Base-by-base conservation (phyloP, 805 yeast genomes). In the Isabelozyma pseudorhagii region DNA sequence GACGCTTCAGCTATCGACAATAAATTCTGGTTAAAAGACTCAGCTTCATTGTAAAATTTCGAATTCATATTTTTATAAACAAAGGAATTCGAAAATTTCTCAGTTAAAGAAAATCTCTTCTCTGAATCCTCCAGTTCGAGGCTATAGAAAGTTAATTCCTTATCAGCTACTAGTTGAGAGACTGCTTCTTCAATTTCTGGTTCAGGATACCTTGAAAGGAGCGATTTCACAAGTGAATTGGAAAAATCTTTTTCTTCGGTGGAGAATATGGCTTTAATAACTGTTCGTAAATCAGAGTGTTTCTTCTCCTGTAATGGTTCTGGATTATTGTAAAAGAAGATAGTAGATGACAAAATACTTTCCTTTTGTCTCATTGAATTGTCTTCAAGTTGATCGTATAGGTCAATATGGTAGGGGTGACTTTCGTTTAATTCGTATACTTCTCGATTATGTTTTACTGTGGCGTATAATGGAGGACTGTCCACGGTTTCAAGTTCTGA, bases 331-430 rank as follows among this genome's bases (percentile, higher is more conserved):
- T 61, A 68, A 25, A 76, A 67, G 59, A 81, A 85, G 0, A 78
- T 66, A 1, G 71, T 48, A 38, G 70, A 71, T 0, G 81, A 65
- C 45, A 84, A 64, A 27, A 74, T 67, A 9, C 78, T 78, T 56
- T 88, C 92, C 47, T 87, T 80, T 57, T 85, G 90, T 47, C 85
- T 70, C 85, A 88, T 82, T 1, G 96, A 85, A 28, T 79, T 74
- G 46, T 77, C 80, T 41, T 77, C 83, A 46, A 74, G 69, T 27
- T 79, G 72, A 21, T 80, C 82, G 31, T 60, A 68, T 28, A 65
- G 55, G 64, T 69, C 38, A 50, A 40, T 41, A 8, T 48, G 52
- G n/a, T 9, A 27, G 8, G 56, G 62, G 3, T 47, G 44, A 13
- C 36, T 38, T 15, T 51, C 52, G 6, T 40, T 28, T 25, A 53